These are phyloP conservation scores for Coemansia sp. DNA, from an alignment of 192 early-diverging fungal genomes.

Conservation along the genomic window DNA sequence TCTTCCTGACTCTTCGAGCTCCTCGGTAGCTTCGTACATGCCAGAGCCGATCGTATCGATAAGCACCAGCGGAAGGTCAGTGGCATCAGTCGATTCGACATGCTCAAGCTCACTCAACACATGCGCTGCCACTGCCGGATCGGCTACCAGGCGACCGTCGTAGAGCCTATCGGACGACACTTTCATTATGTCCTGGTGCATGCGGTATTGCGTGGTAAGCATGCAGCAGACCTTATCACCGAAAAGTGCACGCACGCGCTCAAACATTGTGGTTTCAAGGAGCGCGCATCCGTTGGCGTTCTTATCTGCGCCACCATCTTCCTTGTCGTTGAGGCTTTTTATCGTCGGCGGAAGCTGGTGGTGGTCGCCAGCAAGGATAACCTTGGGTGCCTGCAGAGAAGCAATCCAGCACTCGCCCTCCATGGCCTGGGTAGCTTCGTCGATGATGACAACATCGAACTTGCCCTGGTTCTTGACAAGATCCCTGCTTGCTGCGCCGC, in stretches of 20 bases:
- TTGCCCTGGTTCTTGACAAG: conserved; percentile 38
- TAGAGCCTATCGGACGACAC: conserved; percentile 75
- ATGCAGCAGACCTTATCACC: conserved; percentile 64
- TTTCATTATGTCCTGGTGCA: conserved; percentile 78
- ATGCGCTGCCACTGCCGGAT: conserved; percentile 63
- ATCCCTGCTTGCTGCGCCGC: conserved; percentile 60
- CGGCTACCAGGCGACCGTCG: conserved; percentile 63
- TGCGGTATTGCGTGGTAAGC: conserved; percentile 85
- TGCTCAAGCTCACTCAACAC: conserved; percentile 64
- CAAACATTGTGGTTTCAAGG: conserved; percentile 71
- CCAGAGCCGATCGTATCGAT: conserved; percentile 67
- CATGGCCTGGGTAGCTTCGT: conserved; percentile 85
- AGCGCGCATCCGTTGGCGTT: neutral
- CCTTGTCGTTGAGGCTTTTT: conserved; percentile 49
- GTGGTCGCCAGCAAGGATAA: conserved; percentile 88
- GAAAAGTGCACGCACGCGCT: conserved; percentile 65
- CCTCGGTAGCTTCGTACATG: conserved; percentile 44
- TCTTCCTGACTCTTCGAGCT: neutral
- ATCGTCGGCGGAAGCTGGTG: conserved; percentile 87
- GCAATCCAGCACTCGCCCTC: conserved; percentile 92
- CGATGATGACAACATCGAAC: conserved; percentile 87
- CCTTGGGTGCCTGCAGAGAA: conserved; percentile 65
- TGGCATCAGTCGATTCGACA: conserved; percentile 63
- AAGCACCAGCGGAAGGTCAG: conserved; percentile 60
- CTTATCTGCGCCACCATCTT: neutral